A percentile compares a stretch with the other conserved stretches of the same genome.
Evolutionary conservation across 2,329 filamentous ascomycete species (phyloP).

Genomic region (Paecilomyces fulvus): DNA sequence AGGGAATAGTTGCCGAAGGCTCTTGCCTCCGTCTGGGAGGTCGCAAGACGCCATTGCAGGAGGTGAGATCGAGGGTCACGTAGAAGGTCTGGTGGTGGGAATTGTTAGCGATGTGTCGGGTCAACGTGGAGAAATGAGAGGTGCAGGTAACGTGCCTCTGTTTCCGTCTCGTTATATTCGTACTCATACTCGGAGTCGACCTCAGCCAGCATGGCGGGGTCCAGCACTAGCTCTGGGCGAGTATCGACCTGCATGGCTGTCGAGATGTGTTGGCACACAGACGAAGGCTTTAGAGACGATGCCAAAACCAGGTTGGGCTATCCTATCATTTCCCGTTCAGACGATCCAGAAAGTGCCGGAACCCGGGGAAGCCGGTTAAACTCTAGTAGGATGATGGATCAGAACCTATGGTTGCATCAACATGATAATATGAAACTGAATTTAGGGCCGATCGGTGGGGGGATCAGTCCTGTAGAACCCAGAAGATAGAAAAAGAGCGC

Average conservation of each 20-base stretch:
- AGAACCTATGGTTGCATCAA: background rate
- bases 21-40: conserved; percentile 21
- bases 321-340: background rate
- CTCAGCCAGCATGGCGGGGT: conserved; percentile 14
- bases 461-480: background rate
- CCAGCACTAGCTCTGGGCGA: conserved; percentile 9
- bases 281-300: no score
- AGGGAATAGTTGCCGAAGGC: conserved; percentile 4
- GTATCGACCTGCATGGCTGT: conserved; percentile 5
- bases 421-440: background rate
- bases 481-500: background rate
- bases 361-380: background rate
- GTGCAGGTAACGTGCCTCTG: conserved; percentile 34
- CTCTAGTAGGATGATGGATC: background rate
- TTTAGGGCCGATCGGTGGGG: background rate
- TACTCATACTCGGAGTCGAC: conserved; percentile 29
- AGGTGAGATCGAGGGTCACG: conserved; percentile 51
- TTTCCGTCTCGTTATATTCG: conserved; percentile 49
- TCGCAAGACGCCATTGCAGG: conserved; percentile 31
- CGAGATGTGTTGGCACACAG: background rate
- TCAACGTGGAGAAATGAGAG: background rate
- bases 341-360: background rate
- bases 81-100: conserved; percentile 43
- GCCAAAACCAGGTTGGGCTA: background rate
- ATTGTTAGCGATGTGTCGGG: conserved; percentile 2